Conservation (phyloP, 768 basidiomycete genomes). For the Grammothele lineata region DNA sequence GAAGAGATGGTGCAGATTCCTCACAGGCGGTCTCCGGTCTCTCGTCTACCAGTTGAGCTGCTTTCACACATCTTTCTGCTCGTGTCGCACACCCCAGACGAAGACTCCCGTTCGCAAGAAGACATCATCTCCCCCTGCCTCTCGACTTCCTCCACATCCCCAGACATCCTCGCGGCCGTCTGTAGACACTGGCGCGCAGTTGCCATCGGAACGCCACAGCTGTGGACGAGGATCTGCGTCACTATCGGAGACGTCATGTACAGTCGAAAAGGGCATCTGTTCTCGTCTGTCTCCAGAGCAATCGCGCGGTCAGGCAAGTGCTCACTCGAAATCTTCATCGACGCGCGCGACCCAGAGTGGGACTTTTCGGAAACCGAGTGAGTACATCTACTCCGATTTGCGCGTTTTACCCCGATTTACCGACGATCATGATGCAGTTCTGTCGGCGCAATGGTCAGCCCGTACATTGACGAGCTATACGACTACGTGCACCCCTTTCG, state of each 20-base stretch:
- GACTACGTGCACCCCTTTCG: slow-evolving; percentile 17
- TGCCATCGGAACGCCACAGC: slow-evolving; percentile 40
- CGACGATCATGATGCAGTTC: neutral
- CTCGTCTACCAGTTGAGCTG: slow-evolving; percentile 50
- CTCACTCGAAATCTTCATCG: slow-evolving; percentile 53
- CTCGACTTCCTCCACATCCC: slow-evolving; percentile 29
- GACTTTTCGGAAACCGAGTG: slow-evolving; percentile 51
- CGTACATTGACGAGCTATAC: slow-evolving; percentile 9
- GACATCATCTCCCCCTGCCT: slow-evolving; percentile 9
- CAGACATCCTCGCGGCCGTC: slow-evolving; percentile 45
- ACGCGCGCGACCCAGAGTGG: slow-evolving; percentile 56
- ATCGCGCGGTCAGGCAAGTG: slow-evolving; percentile 41
- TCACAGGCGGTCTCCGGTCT: slow-evolving; percentile 1
- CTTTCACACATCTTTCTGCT: slow-evolving; percentile 53
- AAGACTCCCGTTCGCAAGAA: neutral
- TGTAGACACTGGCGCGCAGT: slow-evolving; percentile 50
- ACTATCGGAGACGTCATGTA: slow-evolving; percentile 26
- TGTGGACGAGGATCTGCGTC: slow-evolving; percentile 56
- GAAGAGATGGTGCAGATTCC: too few species aligned
- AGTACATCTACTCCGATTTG: neutral
- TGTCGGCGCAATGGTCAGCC: slow-evolving; percentile 8
- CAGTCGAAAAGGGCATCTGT: neutral
- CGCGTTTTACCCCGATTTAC: neutral
- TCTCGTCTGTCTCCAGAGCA: slow-evolving; percentile 27
- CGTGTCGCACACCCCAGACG: slow-evolving; percentile 33